These are phyloP conservation scores for Cytauxzoon felis DNA, from an alignment of 169 alveolate species.

Conservation along the genomic window DNA sequence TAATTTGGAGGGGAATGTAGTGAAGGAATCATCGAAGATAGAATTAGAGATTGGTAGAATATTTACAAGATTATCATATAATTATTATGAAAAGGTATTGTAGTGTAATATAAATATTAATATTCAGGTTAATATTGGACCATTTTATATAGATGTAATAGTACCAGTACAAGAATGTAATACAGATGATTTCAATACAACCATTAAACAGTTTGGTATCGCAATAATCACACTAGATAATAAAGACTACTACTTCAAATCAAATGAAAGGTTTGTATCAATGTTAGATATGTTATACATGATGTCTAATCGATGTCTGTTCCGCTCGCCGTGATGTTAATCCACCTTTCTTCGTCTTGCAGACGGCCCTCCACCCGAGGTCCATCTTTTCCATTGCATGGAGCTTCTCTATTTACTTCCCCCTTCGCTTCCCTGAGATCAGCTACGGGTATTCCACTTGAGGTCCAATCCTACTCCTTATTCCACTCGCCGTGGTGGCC, in stretches of 20 bases:
- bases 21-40: neutral
- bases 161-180: slow-evolving; percentile 2
- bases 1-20: neutral
- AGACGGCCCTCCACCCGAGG: too few relatives aligned
- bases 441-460: too few relatives aligned
- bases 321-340: too few relatives aligned
- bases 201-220: too few relatives aligned
- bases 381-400: too few relatives aligned
- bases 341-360: too few relatives aligned
- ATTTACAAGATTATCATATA: slow-evolving; percentile 23
- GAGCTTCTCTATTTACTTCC: too few relatives aligned
- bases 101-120: neutral
- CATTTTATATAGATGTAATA: slow-evolving; percentile 25
- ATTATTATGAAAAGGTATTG: slow-evolving; percentile 16
- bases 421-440: too few relatives aligned
- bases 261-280: neutral
- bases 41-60: slow-evolving; percentile 27
- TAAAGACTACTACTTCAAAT: neutral
- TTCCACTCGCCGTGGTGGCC: too few relatives aligned
- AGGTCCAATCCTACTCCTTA: too few relatives aligned
- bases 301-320: too few relatives aligned
- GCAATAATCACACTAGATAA: neutral
- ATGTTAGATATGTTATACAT: too few relatives aligned
- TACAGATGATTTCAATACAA: neutral
- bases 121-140: slow-evolving; percentile 42